Evolutionary conservation across 306 rosid species (phyloP), one percentile per base, ranked within the genome.

Genomic region (Ziziphus jujuba): DNA sequence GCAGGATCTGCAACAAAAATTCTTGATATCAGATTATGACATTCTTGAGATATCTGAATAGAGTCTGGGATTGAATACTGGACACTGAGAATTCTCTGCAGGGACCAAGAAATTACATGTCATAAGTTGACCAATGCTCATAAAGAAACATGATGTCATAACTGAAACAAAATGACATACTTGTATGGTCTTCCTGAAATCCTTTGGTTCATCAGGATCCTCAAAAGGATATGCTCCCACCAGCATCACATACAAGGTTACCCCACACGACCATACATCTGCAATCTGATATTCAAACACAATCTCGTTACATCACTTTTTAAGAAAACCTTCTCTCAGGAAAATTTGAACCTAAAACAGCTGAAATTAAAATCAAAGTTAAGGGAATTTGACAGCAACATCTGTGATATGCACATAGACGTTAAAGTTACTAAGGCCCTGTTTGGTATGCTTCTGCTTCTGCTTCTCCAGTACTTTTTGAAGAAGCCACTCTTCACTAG

Each of bases 181-280:
- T 77, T 89, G 95, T 82, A 92, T 89, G 16, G 98, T 89, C 84
- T 74, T 92, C 73, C 96, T 79, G 81, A 84, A 89, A 84, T 91
- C 96, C 72, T 73, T 88, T 38, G 97, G 96, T 65, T 88, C 88
- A 61, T 75, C 82, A 63, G 96, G 98, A 79, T 92, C 98, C 78
- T 92, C 98, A 51, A 92, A 92, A 77, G 98, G 98, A 72, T 92
- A 92, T 63, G 82, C 77, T 69, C 96, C 96, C 51, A 92, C 90
- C 24, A 92, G 80, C 96, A 92, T 89, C 76, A 92, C 98, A 56
- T 85, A 92, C 61, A 92, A 86, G 82, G 96, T 89, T 49, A 89
- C 98, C 58, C 96, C 98, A 83, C 96, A 89, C 5, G 98, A 92
- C 98, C 98, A 92, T 36, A 92, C 96, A 89, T 89, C 98, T 59